Base-by-base conservation (phyloP, 2,329 filamentous ascomycete species). In the Thielaviopsis populi region DNA sequence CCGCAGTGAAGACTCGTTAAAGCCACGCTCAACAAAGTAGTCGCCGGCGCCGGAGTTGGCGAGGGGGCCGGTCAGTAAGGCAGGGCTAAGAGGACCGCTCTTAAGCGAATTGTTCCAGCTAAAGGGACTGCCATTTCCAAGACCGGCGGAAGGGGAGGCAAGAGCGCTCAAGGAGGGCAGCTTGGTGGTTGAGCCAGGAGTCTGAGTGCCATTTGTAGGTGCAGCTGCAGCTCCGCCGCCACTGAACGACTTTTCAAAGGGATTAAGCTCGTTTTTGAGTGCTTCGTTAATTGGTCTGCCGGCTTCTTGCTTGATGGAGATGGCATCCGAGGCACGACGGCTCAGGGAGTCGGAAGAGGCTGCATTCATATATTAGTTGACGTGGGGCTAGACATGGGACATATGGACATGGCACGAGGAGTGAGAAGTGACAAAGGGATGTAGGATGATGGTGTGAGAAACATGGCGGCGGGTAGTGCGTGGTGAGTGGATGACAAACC, bases 211-310 rank as follows among this genome's bases (percentile, higher is more conserved):
- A 27, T 54, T 60, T 56, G 53, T 56, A 6, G 60, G 60, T 56
- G 46, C 30, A 27, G 37, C 37, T 56, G 46, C 30, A 27, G 37
- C 37, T 27, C 79, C 75, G 63, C 77, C 77, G 67, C 80, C 78
- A 69, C 82, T 85, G 73, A 99, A 99, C 6, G 92, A 96, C 75
- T 94, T 89, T 74, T 97, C 94, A 71, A 99, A 97, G 8, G 94
- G 92, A 75, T 99, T 97, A 66, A 91, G 91, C 78, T 97, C 94
- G 73, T 88, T 82, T 70, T 83, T 86, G 72, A 91, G 75, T 62
- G 79, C 53, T 22, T 66, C 64, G 33, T 59, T 63, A 5, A 62
- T 54, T 27, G 56, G 37, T 40, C 62, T 43, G 19, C 50, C 30
- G 2, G 27, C 41, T 61, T 63, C 61, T 61, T 63, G 60, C 43